These are phyloP conservation scores for Fagus sylvatica DNA, from an alignment of 306 rosid genomes.

Conservation along the genomic window DNA sequence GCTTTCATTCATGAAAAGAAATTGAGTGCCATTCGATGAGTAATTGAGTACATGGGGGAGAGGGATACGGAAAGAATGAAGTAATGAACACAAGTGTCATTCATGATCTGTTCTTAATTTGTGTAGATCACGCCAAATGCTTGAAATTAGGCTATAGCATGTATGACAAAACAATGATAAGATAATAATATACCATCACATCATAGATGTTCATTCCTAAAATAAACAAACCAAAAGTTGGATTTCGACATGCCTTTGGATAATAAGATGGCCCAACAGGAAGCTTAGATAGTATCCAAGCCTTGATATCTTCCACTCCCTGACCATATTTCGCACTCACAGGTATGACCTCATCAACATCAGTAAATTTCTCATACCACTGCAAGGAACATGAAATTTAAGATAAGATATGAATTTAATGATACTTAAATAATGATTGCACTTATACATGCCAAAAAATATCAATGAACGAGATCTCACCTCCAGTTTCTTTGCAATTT, in stretches of 20 bases:
- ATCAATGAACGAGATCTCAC: conserved; percentile 49
- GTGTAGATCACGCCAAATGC: not conserved
- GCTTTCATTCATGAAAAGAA: too few relatives aligned
- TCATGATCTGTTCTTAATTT: not conserved
- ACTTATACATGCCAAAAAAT: conserved; percentile 27
- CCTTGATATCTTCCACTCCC: conserved; percentile 88
- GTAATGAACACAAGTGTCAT: not conserved
- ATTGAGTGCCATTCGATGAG: too few relatives aligned
- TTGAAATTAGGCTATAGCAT: not conserved
- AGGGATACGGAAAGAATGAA: too few relatives aligned
- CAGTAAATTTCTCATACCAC: conserved; percentile 91
- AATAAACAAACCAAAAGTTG: not conserved
- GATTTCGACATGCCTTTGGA: conserved; percentile 68
- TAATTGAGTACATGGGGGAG: too few relatives aligned
- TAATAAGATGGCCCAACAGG: conserved; percentile 89
- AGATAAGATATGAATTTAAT: conserved; percentile 17
- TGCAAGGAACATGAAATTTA: conserved; percentile 39
- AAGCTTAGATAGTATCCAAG: conserved; percentile 91
- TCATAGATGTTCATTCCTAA: not conserved
- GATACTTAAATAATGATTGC: conserved; percentile 14
- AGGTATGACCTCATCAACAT: conserved; percentile 92
- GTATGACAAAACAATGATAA: conserved; percentile 3
- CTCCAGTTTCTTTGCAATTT: conserved; percentile 94
- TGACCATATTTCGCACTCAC: conserved; percentile 97
- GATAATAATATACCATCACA: conserved; percentile 2